Conservation (phyloP, 1,284 basidiomycete species). For the Cerrena zonata region DNA sequence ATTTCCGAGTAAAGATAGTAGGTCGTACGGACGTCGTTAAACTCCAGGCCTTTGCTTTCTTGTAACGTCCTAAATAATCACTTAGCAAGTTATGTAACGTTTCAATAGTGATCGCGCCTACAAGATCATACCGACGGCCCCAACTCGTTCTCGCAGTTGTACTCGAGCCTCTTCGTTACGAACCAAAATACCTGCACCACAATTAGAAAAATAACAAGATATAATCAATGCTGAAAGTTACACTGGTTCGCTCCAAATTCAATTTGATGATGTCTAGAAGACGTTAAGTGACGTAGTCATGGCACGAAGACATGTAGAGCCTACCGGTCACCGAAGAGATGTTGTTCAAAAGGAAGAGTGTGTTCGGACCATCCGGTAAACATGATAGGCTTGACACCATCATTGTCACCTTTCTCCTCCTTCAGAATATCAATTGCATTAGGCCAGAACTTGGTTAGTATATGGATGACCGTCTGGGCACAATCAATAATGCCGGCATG, state of each 20-base stretch:
- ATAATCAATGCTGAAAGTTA: constrained; percentile 20
- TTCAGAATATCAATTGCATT: constrained; percentile 55
- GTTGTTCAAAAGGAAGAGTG: constrained; percentile 46
- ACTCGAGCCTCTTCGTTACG: constrained; percentile 46
- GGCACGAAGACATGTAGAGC: constrained; percentile 7
- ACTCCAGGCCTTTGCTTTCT: constrained; percentile 71
- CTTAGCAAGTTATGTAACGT: background rate
- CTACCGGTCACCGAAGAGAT: constrained; percentile 45
- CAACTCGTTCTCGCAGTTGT: constrained; percentile 42
- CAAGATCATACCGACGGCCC: constrained; percentile 54
- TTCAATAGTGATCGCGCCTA: constrained; percentile 23
- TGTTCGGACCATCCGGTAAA: constrained; percentile 47
- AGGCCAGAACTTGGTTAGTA: constrained; percentile 60
- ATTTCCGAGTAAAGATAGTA: background rate
- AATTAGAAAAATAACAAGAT: background rate
- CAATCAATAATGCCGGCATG: constrained; percentile 61
- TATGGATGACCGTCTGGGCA: constrained; percentile 55
- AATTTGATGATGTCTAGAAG: constrained; percentile 38
- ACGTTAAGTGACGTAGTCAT: background rate
- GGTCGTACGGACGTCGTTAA: constrained; percentile 57
- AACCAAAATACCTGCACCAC: constrained; percentile 54
- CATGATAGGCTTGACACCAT: constrained; percentile 56
- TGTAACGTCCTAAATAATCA: constrained; percentile 53
- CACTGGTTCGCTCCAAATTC: constrained; percentile 64
- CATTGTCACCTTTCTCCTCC: constrained; percentile 50